Evolutionary conservation across 2,329 filamentous ascomycete genomes (phyloP).

Genomic region (Fulvia fulva): DNA sequence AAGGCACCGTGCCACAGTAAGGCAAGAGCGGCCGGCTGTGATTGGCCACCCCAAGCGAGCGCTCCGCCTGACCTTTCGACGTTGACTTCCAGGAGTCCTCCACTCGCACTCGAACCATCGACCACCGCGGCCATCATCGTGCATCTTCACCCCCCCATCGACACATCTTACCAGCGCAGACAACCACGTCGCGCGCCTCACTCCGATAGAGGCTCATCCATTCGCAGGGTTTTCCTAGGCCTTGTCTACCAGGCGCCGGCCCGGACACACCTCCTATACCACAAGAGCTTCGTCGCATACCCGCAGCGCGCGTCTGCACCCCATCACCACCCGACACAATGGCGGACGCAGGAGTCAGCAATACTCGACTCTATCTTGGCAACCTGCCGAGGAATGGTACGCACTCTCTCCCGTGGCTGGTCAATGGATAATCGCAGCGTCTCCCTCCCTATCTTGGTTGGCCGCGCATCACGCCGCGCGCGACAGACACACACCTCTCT

Average conservation of each 20-base stretch:
- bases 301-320: neutral
- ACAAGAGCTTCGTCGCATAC: constrained; percentile 4
- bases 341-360: constrained; percentile 5
- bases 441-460: constrained; percentile 21
- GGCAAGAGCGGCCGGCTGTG: neutral
- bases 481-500: constrained; percentile 8
- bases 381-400: constrained; percentile 95
- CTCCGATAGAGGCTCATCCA: neutral
- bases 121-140: neutral
- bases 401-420: constrained; percentile 38
- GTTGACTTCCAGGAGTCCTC: neutral
- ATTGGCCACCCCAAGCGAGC: neutral
- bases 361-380: constrained; percentile 37
- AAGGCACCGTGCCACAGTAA: neutral
- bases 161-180: neutral
- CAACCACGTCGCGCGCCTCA: neutral
- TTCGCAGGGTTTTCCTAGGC: neutral
- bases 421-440: constrained; percentile 25
- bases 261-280: neutral
- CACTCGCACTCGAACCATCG: neutral
- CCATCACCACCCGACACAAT: neutral
- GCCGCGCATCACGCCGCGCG: constrained; percentile 15
- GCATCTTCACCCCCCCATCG: neutral
- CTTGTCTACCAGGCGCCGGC: neutral
- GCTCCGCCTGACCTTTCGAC: neutral